Evolutionary conservation across 495 filamentous ascomycete species (phyloP).

Genomic region (Penicillium canescens): DNA sequence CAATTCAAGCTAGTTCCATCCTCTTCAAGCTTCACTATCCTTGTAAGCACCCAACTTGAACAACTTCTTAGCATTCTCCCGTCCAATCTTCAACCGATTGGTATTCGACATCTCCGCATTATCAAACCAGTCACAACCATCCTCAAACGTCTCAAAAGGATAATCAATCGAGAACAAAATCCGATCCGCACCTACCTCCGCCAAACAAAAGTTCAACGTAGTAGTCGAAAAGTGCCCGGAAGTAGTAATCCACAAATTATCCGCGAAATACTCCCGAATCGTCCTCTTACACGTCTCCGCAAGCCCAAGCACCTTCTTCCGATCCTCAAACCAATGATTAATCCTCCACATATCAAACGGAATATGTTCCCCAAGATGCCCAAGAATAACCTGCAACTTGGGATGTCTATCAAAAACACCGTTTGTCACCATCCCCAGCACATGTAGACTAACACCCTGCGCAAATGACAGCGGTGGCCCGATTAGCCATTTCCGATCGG

Average conservation of each 20-base stretch:
- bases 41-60: slow-evolving; percentile 49
- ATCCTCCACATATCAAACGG: slow-evolving; percentile 66
- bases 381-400: slow-evolving; percentile 61
- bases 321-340: slow-evolving; percentile 56
- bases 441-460: slow-evolving; percentile 49
- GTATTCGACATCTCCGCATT: slow-evolving; percentile 41
- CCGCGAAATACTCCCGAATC: slow-evolving; percentile 57
- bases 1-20: not conserved
- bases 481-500: slow-evolving; percentile 49
- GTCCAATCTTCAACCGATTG: slow-evolving; percentile 50
- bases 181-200: slow-evolving; percentile 42
- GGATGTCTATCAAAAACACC: slow-evolving; percentile 54
- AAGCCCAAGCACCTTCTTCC: slow-evolving; percentile 45
- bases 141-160: slow-evolving; percentile 52
- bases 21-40: slow-evolving; percentile 32
- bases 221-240: slow-evolving; percentile 60
- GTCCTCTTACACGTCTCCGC: slow-evolving; percentile 49
- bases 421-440: slow-evolving; percentile 53
- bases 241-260: slow-evolving; percentile 67
- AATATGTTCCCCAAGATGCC: slow-evolving; percentile 65
- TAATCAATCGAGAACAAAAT: slow-evolving; percentile 55
- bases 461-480: slow-evolving; percentile 49
- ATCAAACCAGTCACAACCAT: slow-evolving; percentile 59
- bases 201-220: slow-evolving; percentile 51
- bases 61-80: slow-evolving; percentile 55